Percentiles rank a stretch among this genome's conserved stretches.
Evolutionary conservation across 2,329 filamentous ascomycete species (phyloP).

Genomic region (Ophiobolus disseminans): DNA sequence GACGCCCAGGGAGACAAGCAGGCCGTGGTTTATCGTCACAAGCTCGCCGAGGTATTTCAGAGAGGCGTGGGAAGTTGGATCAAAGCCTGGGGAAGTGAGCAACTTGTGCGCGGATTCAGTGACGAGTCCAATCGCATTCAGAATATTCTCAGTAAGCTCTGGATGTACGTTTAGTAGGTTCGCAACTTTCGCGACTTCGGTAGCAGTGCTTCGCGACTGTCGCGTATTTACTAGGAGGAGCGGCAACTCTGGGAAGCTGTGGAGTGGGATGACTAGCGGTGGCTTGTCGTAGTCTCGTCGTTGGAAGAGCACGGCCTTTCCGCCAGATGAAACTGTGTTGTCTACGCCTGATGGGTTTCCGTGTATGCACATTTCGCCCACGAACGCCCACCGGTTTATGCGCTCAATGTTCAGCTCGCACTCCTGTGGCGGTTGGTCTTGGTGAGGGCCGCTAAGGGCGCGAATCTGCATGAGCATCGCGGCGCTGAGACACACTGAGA

Average conservation of each 20-base stretch:
- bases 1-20: slow-evolving; percentile 88
- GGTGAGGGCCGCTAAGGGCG: slow-evolving; percentile 86
- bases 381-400: slow-evolving; percentile 98
- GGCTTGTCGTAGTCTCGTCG: slow-evolving; percentile 78
- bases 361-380: slow-evolving; percentile 96
- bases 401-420: slow-evolving; percentile 89
- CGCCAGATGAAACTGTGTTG: slow-evolving; percentile 92
- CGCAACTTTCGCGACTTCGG: slow-evolving; percentile 86
- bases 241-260: slow-evolving; percentile 90
- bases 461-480: slow-evolving; percentile 88
- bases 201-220: slow-evolving; percentile 82
- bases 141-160: slow-evolving; percentile 77
- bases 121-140: slow-evolving; percentile 84
- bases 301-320: slow-evolving; percentile 92
- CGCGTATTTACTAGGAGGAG: slow-evolving; percentile 88
- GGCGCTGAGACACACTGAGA: slow-evolving; percentile 85
- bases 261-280: slow-evolving; percentile 76
- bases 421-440: slow-evolving; percentile 86
- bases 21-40: slow-evolving; percentile 91
- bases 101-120: slow-evolving; percentile 64
- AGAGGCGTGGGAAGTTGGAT: slow-evolving; percentile 67
- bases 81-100: slow-evolving; percentile 69
- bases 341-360: slow-evolving; percentile 96
- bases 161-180: slow-evolving; percentile 75
- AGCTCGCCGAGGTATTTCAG: slow-evolving; percentile 83